phyloP scores from a whole-genome alignment of 1,139 yeast species.

The Blastobotrys aristatus region DNA sequence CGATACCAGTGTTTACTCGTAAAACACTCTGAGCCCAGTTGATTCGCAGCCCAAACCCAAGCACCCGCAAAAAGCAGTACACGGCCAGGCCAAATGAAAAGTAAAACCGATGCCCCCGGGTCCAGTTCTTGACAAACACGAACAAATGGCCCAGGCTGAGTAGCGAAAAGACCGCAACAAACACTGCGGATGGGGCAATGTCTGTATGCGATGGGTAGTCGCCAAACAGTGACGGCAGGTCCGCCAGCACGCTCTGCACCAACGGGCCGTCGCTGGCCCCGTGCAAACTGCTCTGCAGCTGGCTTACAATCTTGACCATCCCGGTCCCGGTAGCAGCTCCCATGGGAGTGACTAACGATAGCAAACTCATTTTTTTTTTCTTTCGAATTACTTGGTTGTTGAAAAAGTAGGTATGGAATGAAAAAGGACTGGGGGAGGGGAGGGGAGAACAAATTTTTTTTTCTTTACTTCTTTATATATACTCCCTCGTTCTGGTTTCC shows the following conservation, averaged over 20 bases:
- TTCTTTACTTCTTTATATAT: not conserved
- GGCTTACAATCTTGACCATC: slow-evolving; percentile 12
- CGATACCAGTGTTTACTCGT: slow-evolving; percentile 48
- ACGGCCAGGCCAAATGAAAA: slow-evolving; percentile 51
- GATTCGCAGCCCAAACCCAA: slow-evolving; percentile 60
- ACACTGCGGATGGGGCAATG: slow-evolving; percentile 57
- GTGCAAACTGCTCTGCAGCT: slow-evolving; percentile 9
- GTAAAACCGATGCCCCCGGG: slow-evolving; percentile 63
- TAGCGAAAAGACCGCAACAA: slow-evolving; percentile 50
- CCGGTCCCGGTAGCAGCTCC: slow-evolving; percentile 24
- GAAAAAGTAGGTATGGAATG: not conserved
- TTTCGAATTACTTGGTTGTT: not conserved
- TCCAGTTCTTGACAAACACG: slow-evolving; percentile 47
- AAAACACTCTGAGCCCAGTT: slow-evolving; percentile 52
- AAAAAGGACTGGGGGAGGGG: too few relatives aligned
- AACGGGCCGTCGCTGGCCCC: slow-evolving; percentile 12
- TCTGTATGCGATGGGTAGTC: slow-evolving; percentile 55
- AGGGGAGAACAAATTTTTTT: too few relatives aligned
- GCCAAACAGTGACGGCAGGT: slow-evolving; percentile 57
- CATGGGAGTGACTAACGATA: slow-evolving; percentile 23
- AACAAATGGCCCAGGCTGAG: slow-evolving; percentile 45
- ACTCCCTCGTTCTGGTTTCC: too few relatives aligned
- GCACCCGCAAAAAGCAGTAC: slow-evolving; percentile 47
- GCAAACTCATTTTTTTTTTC: slow-evolving; percentile 1
- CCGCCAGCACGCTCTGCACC: slow-evolving; percentile 6